A percentile compares a stretch with the other conserved stretches of the same genome.
Evolutionary conservation across 192 early-diverging fungal species (phyloP).

Genomic region (Coemansia sp.): DNA sequence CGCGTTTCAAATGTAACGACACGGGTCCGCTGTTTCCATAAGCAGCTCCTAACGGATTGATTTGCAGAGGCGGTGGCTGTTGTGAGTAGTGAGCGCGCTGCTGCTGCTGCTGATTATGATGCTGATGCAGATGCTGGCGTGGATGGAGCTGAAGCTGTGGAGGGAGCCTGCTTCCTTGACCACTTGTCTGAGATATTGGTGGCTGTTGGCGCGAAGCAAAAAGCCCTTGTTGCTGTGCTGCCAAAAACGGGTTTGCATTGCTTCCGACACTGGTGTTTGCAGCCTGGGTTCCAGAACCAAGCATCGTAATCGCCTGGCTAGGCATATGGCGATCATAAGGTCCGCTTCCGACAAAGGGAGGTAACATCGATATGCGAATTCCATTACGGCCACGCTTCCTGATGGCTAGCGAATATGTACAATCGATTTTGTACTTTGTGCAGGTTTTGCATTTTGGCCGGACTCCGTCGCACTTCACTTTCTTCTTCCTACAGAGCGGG

Average conservation of each 20-base stretch:
- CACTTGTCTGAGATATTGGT: slow-evolving; percentile 2
- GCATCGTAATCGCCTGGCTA: slow-evolving; percentile 13
- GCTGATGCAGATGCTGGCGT: slow-evolving; percentile 12
- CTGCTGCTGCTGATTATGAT: slow-evolving; percentile 12
- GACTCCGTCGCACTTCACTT: slow-evolving; percentile 54
- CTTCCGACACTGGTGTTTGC: slow-evolving; percentile 1
- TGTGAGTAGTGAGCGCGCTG: neutral
- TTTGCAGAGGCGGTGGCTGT: slow-evolving; percentile 26
- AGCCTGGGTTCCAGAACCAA: neutral
- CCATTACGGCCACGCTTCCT: slow-evolving; percentile 50
- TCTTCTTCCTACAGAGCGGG: slow-evolving; percentile 42
- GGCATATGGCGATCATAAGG: slow-evolving; percentile 39
- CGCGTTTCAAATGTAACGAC: slow-evolving; percentile 51
- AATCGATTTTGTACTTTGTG: slow-evolving; percentile 34
- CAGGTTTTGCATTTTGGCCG: slow-evolving; percentile 58
- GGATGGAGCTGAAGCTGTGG: slow-evolving; percentile 20
- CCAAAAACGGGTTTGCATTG: neutral
- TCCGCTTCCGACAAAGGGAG: slow-evolving; percentile 13
- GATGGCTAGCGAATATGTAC: slow-evolving; percentile 43
- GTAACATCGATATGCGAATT: slow-evolving; percentile 26
- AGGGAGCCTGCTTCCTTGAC: slow-evolving; percentile 4
- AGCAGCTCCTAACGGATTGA: slow-evolving; percentile 38
- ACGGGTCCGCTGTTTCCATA: slow-evolving; percentile 36
- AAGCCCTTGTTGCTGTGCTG: slow-evolving; percentile 20
- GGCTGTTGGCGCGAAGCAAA: slow-evolving; percentile 19